Evolutionary conservation across 1,284 basidiomycete species (phyloP).

Genomic region (Stereum hirsutum): DNA sequence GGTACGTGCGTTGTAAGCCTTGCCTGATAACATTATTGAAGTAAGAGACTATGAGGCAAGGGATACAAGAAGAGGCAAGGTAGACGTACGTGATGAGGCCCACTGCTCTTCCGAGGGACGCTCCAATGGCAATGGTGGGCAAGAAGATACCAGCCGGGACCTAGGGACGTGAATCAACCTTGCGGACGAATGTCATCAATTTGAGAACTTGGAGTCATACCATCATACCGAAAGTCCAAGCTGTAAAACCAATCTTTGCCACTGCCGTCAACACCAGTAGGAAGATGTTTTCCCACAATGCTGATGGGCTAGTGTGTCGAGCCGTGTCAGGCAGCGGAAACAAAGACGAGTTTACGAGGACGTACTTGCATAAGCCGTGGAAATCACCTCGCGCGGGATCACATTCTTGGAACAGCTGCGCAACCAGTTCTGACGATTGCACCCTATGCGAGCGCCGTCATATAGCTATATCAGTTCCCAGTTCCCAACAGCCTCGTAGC

Average conservation of each 20-base stretch:
- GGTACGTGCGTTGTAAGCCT: slow-evolving; percentile 50
- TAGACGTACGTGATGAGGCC: slow-evolving; percentile 53
- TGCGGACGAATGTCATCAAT: neutral
- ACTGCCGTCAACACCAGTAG: slow-evolving; percentile 51
- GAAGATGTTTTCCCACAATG: slow-evolving; percentile 59
- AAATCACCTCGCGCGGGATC: slow-evolving; percentile 56
- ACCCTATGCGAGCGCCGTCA: slow-evolving; percentile 29
- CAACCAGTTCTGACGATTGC: slow-evolving; percentile 61
- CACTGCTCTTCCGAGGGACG: slow-evolving; percentile 58
- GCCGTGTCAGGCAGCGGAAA: slow-evolving; percentile 4
- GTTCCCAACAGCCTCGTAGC: slow-evolving; percentile 5
- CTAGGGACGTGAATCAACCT: slow-evolving; percentile 21
- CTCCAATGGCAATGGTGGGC: slow-evolving; percentile 66
- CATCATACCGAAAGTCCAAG: slow-evolving; percentile 75
- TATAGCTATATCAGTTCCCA: too few species aligned
- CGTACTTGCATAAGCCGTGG: slow-evolving; percentile 70
- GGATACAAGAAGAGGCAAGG: neutral
- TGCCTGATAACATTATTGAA: slow-evolving; percentile 31
- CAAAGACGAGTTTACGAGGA: neutral
- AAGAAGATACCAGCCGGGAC: slow-evolving; percentile 69
- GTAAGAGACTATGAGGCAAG: neutral
- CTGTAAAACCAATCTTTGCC: slow-evolving; percentile 53
- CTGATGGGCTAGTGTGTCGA: slow-evolving; percentile 36
- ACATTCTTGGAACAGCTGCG: slow-evolving; percentile 68
- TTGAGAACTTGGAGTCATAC: slow-evolving; percentile 23